Evolutionary conservation across 2,329 filamentous ascomycete genomes (phyloP).

Genomic region (Cryphonectria parasitica): DNA sequence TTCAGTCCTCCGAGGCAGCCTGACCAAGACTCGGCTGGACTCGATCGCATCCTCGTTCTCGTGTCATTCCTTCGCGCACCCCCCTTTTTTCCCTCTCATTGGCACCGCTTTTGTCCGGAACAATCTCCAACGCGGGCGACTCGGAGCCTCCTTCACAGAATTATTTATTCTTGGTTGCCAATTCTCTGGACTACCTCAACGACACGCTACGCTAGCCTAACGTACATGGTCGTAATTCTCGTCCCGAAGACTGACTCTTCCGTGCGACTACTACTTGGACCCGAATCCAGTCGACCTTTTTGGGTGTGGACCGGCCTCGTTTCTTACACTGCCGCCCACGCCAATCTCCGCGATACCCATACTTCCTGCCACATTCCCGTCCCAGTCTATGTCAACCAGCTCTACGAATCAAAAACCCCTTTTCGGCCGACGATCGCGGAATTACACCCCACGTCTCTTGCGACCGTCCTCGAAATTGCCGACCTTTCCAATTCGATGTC

Average conservation of each 20-base stretch:
- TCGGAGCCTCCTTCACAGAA: slow-evolving; percentile 1
- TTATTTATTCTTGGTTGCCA: not conserved
- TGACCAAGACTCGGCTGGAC: slow-evolving; percentile 11
- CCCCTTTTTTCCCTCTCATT: not conserved
- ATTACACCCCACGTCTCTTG: slow-evolving; percentile 15
- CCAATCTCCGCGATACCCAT: slow-evolving; percentile 26
- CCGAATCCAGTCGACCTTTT: not conserved
- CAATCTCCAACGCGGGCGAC: slow-evolving; percentile 16
- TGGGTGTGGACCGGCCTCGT: slow-evolving; percentile 16
- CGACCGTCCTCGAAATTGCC: slow-evolving; percentile 13
- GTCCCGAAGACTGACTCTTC: slow-evolving; percentile 5
- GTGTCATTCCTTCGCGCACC: not conserved
- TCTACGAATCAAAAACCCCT: slow-evolving; percentile 19
- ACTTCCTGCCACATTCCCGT: slow-evolving; percentile 23
- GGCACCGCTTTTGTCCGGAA: slow-evolving; percentile 5
- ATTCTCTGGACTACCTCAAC: not conserved
- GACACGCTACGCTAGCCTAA: too few relatives aligned
- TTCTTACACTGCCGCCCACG: slow-evolving; percentile 12
- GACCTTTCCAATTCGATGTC: slow-evolving; percentile 18
- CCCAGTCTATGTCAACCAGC: slow-evolving; percentile 24
- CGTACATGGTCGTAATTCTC: slow-evolving; percentile 11
- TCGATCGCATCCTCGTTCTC: slow-evolving; percentile 10
- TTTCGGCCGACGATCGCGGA: slow-evolving; percentile 24
- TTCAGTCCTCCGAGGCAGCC: not conserved
- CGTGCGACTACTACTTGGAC: slow-evolving; percentile 6